phyloP scores from a whole-genome alignment of 768 basidiomycete species.

The Tephrocybe sp. region DNA sequence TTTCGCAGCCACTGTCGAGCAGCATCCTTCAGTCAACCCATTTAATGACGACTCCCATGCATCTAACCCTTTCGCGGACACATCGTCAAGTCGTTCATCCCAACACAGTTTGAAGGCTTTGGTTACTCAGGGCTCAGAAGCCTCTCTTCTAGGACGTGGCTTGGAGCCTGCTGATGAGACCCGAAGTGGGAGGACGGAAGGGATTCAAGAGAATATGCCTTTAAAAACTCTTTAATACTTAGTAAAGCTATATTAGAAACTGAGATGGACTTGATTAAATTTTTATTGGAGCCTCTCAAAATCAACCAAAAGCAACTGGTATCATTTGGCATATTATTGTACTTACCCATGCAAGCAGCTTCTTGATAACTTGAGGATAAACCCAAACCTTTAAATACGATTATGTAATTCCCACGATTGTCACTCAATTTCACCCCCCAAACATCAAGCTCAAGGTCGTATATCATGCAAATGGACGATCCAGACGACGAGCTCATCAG shows the following conservation, averaged over 20 bases:
- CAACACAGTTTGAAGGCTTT: slow-evolving; percentile 22
- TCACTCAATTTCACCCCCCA: background rate
- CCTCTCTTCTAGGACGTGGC: slow-evolving; percentile 21
- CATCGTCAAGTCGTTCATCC: slow-evolving; percentile 26
- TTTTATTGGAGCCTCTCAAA: no score
- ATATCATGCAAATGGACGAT: slow-evolving; percentile 27
- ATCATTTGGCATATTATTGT: no score
- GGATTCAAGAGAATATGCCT: no score
- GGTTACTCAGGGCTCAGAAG: slow-evolving; percentile 21
- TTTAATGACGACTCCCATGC: slow-evolving; percentile 11
- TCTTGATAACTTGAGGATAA: no score
- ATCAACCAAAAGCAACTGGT: no score
- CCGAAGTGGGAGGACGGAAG: background rate
- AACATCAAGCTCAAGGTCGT: no score
- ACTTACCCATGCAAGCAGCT: no score
- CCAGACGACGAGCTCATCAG: slow-evolving; percentile 61
- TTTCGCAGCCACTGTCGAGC: background rate
- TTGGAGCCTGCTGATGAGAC: slow-evolving; percentile 12
- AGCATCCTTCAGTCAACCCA: slow-evolving; percentile 5
- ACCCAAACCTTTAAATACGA: no score
- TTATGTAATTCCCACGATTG: slow-evolving; percentile 14
- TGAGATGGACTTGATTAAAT: no score
- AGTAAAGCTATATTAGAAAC: background rate
- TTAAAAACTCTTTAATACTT: background rate
- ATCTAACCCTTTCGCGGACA: slow-evolving; percentile 19